These are phyloP conservation scores for Suillus subalutaceus DNA, from an alignment of 768 basidiomycete species.

Conservation along the genomic window DNA sequence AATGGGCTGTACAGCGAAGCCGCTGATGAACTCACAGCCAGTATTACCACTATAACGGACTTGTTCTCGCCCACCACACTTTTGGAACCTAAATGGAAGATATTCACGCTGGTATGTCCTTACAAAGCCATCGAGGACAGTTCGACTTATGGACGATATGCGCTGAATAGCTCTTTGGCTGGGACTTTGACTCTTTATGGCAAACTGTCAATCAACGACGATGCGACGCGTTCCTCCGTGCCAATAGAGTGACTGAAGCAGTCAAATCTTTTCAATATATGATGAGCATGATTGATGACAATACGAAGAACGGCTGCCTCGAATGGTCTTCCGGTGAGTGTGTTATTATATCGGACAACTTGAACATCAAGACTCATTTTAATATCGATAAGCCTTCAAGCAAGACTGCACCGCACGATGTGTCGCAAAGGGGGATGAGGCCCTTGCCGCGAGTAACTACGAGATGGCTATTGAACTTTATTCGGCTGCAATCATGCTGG, in stretches of 20 bases:
- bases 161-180: background rate
- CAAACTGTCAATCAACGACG: background rate
- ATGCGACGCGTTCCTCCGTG: background rate
- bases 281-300: background rate
- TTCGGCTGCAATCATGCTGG: background rate
- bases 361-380: background rate
- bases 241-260: background rate
- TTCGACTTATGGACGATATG: background rate
- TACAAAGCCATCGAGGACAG: background rate
- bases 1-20: background rate
- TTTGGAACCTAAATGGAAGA: background rate
- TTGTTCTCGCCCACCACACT: background rate
- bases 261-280: background rate
- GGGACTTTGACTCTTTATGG: background rate
- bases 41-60: background rate
- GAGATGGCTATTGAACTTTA: conserved; percentile 1
- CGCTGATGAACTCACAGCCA: background rate
- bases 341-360: background rate
- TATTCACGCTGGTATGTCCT: background rate
- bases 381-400: background rate
- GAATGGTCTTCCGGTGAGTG: background rate
- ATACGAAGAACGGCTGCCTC: background rate
- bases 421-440: background rate
- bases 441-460: background rate
- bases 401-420: background rate